phyloP scores from a whole-genome alignment of 352 stramenopile species.

The Pythium utonaiense region DNA sequence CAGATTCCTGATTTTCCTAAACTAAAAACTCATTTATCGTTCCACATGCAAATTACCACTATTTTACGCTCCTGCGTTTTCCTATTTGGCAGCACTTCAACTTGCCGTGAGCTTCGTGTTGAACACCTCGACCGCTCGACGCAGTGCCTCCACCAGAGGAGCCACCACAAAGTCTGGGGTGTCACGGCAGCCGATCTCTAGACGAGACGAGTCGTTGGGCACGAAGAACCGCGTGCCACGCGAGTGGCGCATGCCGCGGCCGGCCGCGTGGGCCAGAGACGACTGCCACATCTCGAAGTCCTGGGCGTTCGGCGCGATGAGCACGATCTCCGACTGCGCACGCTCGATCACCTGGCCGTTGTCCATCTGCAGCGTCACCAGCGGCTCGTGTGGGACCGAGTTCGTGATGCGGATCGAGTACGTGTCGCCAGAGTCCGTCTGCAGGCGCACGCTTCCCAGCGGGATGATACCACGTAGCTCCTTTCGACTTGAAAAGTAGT shows the following conservation, averaged over 20 bases:
- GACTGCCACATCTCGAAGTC: constrained; percentile 90
- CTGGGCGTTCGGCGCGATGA: constrained; percentile 56
- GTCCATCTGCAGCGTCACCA: constrained; percentile 80
- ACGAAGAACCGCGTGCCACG: constrained; percentile 82
- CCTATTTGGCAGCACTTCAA: constrained; percentile 5
- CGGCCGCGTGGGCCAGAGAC: constrained; percentile 74
- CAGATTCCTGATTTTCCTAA: neutral
- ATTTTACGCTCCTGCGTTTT: neutral
- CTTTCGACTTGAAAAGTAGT: constrained; percentile 84
- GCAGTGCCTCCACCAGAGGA: constrained; percentile 65
- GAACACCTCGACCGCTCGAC: constrained; percentile 84
- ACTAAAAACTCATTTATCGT: neutral
- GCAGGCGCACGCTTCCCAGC: constrained; percentile 67
- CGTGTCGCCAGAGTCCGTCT: constrained; percentile 48
- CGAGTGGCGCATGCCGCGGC: constrained; percentile 77
- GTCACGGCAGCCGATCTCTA: constrained; percentile 76
- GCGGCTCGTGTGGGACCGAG: constrained; percentile 40
- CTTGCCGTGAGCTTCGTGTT: constrained; percentile 52
- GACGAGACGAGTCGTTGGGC: constrained; percentile 68
- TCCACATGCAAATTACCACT: constrained; percentile 2
- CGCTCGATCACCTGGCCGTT: constrained; percentile 77
- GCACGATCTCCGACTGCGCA: constrained; percentile 74
- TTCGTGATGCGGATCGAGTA: constrained; percentile 78
- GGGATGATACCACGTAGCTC: constrained; percentile 85
- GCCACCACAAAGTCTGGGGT: constrained; percentile 78